Evolutionary conservation across 2,329 filamentous ascomycete genomes (phyloP).

Genomic region (Apiospora saccharicola): DNA sequence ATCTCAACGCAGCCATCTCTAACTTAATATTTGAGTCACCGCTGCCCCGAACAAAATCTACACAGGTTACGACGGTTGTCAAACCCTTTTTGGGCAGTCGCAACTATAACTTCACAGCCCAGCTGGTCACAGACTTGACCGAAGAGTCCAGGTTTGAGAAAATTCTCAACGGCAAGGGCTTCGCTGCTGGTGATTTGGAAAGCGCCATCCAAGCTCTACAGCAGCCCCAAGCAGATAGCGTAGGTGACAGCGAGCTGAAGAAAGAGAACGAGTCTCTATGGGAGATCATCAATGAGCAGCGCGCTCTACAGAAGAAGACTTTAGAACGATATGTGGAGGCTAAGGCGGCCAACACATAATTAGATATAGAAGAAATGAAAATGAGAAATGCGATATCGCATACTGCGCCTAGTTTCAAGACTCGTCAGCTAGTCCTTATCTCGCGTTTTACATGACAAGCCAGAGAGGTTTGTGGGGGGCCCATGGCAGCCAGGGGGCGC

Average conservation of each 20-base stretch:
- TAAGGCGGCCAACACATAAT: conserved; percentile 36
- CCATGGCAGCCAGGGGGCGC: background rate
- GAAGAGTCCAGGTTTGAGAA: conserved; percentile 52
- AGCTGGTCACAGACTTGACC: conserved; percentile 59
- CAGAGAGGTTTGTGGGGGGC: background rate
- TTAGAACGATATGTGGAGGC: conserved; percentile 40
- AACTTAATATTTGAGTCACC: conserved; percentile 80
- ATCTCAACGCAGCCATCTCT: conserved; percentile 82
- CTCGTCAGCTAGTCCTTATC: background rate
- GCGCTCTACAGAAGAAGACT: conserved; percentile 50
- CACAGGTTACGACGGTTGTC: conserved; percentile 68
- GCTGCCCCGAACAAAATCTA: conserved; percentile 54
- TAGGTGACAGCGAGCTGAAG: conserved; percentile 42
- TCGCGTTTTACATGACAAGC: conserved; percentile 22
- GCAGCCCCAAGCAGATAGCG: conserved; percentile 38
- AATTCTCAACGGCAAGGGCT: conserved; percentile 55
- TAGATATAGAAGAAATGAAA: conserved; percentile 8
- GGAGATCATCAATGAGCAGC: conserved; percentile 54
- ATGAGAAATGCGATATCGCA: conserved; percentile 19
- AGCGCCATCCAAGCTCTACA: conserved; percentile 57
- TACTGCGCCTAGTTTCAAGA: conserved; percentile 5
- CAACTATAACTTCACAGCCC: conserved; percentile 70
- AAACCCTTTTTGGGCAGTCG: conserved; percentile 79
- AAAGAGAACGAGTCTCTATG: conserved; percentile 55
- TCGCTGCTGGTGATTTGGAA: conserved; percentile 56